Percentiles rank a stretch among this genome's conserved stretches.
phyloP scores from a whole-genome alignment of 805 yeast genomes.

The Candida golubevii region DNA sequence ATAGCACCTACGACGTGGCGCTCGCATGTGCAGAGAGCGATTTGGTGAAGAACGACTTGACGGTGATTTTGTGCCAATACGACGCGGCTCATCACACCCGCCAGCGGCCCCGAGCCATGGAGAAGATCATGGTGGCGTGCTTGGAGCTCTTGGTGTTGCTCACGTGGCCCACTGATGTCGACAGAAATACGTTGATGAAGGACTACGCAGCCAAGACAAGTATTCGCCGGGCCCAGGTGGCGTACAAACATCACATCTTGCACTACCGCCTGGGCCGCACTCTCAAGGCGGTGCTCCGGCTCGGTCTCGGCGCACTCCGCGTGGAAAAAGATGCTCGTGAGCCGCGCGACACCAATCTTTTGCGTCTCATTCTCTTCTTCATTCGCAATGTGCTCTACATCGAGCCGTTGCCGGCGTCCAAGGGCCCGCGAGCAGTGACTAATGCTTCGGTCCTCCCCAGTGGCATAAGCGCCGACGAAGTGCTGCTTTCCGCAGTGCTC shows the following conservation, averaged over 20 bases:
- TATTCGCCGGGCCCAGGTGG: slow-evolving; percentile 46
- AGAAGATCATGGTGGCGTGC: slow-evolving; percentile 64
- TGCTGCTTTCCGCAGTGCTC: slow-evolving; percentile 57
- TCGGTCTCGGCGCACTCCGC: slow-evolving; percentile 60
- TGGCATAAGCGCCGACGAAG: slow-evolving; percentile 60
- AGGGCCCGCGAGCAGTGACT: slow-evolving; percentile 39
- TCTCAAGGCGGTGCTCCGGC: slow-evolving; percentile 62
- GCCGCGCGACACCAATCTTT: slow-evolving; percentile 64
- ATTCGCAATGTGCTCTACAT: slow-evolving; percentile 76
- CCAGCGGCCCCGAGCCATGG: slow-evolving; percentile 28
- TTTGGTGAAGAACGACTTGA: slow-evolving; percentile 65
- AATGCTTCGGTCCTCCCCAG: slow-evolving; percentile 46
- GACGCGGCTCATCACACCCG: slow-evolving; percentile 39
- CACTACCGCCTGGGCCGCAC: slow-evolving; percentile 55
- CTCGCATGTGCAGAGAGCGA: slow-evolving; percentile 81
- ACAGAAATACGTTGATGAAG: slow-evolving; percentile 36
- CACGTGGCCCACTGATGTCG: slow-evolving; percentile 80
- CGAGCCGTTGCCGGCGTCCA: slow-evolving; percentile 59
- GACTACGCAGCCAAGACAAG: slow-evolving; percentile 59
- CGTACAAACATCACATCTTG: slow-evolving; percentile 67
- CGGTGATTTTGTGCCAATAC: slow-evolving; percentile 74
- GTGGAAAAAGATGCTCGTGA: slow-evolving; percentile 53
- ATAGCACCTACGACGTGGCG: slow-evolving; percentile 73
- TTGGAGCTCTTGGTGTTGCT: slow-evolving; percentile 77
- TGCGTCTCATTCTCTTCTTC: slow-evolving; percentile 68